These are phyloP conservation scores for Citrus medica DNA, from an alignment of 345 rosid species.

Conservation along the genomic window DNA sequence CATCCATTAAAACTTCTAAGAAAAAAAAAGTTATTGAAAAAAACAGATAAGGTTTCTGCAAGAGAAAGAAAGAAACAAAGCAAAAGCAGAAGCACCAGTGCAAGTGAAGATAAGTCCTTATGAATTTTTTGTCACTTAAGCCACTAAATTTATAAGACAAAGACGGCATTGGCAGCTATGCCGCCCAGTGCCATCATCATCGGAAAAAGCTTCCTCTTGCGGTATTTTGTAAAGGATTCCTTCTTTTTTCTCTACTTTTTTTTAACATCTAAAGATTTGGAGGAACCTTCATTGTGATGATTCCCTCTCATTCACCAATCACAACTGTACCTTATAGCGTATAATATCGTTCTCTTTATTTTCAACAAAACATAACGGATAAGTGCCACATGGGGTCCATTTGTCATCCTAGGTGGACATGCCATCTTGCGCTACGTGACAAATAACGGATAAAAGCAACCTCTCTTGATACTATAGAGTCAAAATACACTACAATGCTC, in stretches of 20 bases:
- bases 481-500: not conserved
- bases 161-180: conserved; percentile 21
- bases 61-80: not conserved
- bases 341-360: conserved; percentile 3
- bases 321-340: conserved; percentile 2
- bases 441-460: conserved; percentile 20
- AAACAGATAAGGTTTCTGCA: not conserved
- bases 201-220: not conserved
- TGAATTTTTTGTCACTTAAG: not conserved
- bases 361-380: conserved; percentile 31
- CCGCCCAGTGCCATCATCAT: conserved; percentile 37
- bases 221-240: not conserved
- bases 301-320: conserved; percentile 16
- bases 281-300: conserved; percentile 11
- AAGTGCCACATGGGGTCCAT: conserved; percentile 51
- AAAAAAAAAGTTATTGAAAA: not conserved
- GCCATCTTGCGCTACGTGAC: conserved; percentile 10
- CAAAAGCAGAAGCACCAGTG: not conserved
- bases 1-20: conserved; percentile 37
- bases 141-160: conserved; percentile 22
- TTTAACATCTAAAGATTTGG: not conserved
- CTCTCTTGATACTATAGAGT: conserved; percentile 16
- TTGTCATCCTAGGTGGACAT: conserved; percentile 31
- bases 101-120: not conserved
- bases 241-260: not conserved